phyloP scores from a whole-genome alignment of 2,329 filamentous ascomycete species.

The Zasmidium citrigriseum region DNA sequence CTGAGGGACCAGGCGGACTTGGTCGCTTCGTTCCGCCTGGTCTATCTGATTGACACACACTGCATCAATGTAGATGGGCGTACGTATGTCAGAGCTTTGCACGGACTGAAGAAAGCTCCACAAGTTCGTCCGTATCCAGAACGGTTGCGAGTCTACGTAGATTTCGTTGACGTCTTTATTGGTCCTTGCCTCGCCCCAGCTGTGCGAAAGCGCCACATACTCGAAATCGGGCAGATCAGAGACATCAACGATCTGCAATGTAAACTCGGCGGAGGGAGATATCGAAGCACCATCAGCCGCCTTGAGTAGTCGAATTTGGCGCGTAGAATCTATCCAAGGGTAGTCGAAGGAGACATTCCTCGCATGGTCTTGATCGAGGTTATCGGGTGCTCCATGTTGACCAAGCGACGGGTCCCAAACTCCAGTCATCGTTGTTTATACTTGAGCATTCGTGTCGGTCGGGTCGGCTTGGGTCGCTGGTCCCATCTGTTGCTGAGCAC shows the following conservation, averaged over 20 bases:
- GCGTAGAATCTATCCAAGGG: conserved; percentile 1
- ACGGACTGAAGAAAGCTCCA: neutral
- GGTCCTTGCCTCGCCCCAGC: conserved; percentile 6
- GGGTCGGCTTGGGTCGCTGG: too few relatives aligned
- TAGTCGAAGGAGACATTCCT: conserved; percentile 1
- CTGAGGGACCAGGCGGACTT: conserved; percentile 2
- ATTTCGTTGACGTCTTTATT: conserved; percentile 1
- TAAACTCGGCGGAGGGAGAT: neutral
- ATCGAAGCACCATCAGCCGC: neutral
- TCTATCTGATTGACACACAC: conserved; percentile 5
- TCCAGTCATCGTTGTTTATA: too few relatives aligned
- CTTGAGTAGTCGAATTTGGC: conserved; percentile 1
- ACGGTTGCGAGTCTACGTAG: neutral
- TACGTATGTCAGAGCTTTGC: neutral
- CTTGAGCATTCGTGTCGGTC: too few relatives aligned
- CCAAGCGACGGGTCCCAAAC: too few relatives aligned
- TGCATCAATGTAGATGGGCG: neutral
- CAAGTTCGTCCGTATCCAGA: conserved; percentile 6
- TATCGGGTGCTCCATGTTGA: too few relatives aligned
- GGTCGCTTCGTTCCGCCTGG: conserved; percentile 1
- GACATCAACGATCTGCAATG: neutral
- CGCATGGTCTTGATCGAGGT: conserved; percentile 1
- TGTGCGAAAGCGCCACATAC: conserved; percentile 1
- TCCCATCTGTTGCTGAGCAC: too few relatives aligned
- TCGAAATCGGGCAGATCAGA: neutral